Evolutionary conservation across 2,329 filamentous ascomycete genomes (phyloP).

Genomic region (Aspergillus puulaauensis): DNA sequence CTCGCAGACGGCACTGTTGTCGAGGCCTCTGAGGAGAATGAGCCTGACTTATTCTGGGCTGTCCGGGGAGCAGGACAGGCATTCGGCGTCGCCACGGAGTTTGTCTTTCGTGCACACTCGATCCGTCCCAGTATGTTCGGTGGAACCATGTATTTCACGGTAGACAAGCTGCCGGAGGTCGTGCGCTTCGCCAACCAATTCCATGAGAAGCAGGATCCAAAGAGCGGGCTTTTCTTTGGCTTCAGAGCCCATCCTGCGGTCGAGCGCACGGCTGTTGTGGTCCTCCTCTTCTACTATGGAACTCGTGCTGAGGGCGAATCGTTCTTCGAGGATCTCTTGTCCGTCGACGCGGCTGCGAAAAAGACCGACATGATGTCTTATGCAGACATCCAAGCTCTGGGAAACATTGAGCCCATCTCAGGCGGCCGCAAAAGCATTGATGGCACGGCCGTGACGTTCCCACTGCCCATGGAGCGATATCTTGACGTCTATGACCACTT

Average conservation of each 20-base stretch:
- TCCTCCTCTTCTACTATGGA: neutral
- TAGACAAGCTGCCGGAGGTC: neutral
- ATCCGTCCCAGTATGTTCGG: neutral
- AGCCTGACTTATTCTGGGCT: neutral
- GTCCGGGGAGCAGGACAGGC: neutral
- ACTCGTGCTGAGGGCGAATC: neutral
- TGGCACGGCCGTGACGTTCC: neutral
- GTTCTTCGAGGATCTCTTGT: neutral
- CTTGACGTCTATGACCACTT: neutral
- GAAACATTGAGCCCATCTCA: neutral
- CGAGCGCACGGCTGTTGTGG: neutral
- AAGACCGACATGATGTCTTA: neutral
- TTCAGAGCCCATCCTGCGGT: neutral
- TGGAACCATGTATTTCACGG: neutral
- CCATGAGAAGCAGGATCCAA: neutral
- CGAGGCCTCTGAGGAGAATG: neutral
- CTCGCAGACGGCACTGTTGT: neutral
- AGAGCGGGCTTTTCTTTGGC: neutral
- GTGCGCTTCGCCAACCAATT: neutral
- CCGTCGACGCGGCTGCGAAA: rapidly evolving
- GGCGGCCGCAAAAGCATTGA: neutral
- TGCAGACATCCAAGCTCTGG: neutral
- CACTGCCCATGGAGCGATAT: neutral
- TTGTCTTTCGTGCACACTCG: neutral
- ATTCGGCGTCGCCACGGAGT: neutral